These are phyloP conservation scores for Venturiaceae sp. DNA, from an alignment of 2,329 filamentous ascomycete genomes.

Conservation along the genomic window DNA sequence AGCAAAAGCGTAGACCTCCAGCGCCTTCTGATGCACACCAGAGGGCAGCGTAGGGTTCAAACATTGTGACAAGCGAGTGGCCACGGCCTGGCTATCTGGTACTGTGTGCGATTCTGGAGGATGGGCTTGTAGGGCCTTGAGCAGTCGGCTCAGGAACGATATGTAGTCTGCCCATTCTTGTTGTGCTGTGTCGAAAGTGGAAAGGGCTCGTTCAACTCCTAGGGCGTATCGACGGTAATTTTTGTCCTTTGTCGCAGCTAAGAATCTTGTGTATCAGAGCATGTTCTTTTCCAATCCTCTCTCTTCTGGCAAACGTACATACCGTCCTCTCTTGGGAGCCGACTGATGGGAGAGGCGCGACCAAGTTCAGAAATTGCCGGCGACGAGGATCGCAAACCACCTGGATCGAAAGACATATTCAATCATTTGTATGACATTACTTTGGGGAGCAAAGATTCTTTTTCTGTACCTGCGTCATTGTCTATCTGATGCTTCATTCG, in stretches of 20 bases:
- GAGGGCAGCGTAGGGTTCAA: conserved; percentile 88
- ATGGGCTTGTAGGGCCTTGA: conserved; percentile 89
- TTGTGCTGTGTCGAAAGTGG: conserved; percentile 82
- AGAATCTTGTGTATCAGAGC: conserved; percentile 17
- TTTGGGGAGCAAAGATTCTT: no score
- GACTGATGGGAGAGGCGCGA: conserved; percentile 63
- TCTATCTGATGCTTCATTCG: no score
- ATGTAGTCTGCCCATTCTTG: conserved; percentile 99
- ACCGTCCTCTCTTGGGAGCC: conserved; percentile 76
- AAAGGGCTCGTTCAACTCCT: conserved; percentile 76
- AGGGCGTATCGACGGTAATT: conserved; percentile 80
- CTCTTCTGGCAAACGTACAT: conserved; percentile 25
- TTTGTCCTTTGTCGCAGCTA: conserved; percentile 56
- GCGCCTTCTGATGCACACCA: conserved; percentile 91
- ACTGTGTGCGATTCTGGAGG: conserved; percentile 58
- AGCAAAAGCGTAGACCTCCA: conserved; percentile 87
- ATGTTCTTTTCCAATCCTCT: not conserved
- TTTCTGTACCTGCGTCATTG: no score
- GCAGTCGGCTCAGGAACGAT: conserved; percentile 80
- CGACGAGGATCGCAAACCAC: conserved; percentile 51
- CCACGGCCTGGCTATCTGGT: conserved; percentile 72
- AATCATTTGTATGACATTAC: conserved; percentile 20
- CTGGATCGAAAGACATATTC: conserved; percentile 55
- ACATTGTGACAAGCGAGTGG: conserved; percentile 89
- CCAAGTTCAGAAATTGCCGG: conserved; percentile 65